These are phyloP conservation scores for Cenchrus fungigraminus DNA, from an alignment of 176 grass and related monocot genomes.

Conservation along the genomic window DNA sequence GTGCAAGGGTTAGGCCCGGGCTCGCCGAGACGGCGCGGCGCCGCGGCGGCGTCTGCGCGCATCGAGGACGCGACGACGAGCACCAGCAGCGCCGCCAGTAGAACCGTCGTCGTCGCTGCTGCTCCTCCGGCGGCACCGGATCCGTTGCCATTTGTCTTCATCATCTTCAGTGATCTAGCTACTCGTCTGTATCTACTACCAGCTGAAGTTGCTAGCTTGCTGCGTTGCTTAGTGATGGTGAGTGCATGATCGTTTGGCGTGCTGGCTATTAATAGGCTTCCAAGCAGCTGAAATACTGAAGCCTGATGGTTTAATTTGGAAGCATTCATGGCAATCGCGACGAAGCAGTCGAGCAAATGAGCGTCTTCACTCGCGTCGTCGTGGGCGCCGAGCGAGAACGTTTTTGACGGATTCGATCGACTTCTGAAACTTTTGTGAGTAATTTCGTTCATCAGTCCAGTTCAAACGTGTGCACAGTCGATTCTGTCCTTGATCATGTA, in stretches of 20 bases:
- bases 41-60: neutral
- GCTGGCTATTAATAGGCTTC: neutral
- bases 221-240: neutral
- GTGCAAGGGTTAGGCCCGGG: neutral
- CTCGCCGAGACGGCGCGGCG: neutral
- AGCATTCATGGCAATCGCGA: neutral
- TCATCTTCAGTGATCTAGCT: no score
- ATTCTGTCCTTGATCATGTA: neutral
- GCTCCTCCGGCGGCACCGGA: no score
- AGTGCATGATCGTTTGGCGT: neutral
- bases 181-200: neutral
- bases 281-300: neutral
- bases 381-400: neutral
- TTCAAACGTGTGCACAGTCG: neutral
- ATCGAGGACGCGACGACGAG: neutral
- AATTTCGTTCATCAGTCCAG: neutral
- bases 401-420: conserved; percentile 26
- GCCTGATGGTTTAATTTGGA: neutral
- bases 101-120: neutral
- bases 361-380: neutral
- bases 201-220: neutral
- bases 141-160: no score
- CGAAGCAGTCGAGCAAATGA: neutral
- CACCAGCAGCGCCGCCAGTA: neutral
- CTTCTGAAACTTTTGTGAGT: neutral